These are phyloP conservation scores for Coriaria nepalensis DNA, from an alignment of 306 rosid genomes.

Conservation along the genomic window DNA sequence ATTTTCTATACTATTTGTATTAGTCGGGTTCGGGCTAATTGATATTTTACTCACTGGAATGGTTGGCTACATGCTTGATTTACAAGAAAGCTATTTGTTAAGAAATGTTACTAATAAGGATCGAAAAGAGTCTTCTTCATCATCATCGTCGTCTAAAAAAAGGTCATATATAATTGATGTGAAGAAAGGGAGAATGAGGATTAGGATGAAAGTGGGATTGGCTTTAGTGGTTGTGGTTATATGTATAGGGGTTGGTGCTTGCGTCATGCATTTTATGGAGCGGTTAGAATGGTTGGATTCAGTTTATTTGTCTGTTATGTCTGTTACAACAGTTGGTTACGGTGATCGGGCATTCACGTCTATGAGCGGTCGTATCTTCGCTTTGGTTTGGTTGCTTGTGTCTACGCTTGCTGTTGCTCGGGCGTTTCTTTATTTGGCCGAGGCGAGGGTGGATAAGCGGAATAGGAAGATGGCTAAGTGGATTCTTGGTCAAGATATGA, in stretches of 20 bases:
- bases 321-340: slow-evolving; percentile 91
- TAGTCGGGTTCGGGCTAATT: slow-evolving; percentile 87
- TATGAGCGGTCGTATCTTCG: slow-evolving; percentile 67
- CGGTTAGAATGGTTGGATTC: slow-evolving; percentile 80
- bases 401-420: slow-evolving; percentile 90
- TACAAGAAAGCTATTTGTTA: slow-evolving; percentile 72
- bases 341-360: slow-evolving; percentile 77
- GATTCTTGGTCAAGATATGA: slow-evolving; percentile 96
- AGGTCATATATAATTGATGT: slow-evolving; percentile 64
- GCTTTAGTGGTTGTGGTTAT: slow-evolving; percentile 84
- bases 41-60: slow-evolving; percentile 83
- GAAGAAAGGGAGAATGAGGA: slow-evolving; percentile 98
- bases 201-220: slow-evolving; percentile 88
- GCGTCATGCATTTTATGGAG: slow-evolving; percentile 80
- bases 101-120: slow-evolving; percentile 40
- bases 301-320: slow-evolving; percentile 92
- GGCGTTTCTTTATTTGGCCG: slow-evolving; percentile 83
- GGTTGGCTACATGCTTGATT: slow-evolving; percentile 86
- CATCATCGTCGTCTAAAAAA: not conserved
- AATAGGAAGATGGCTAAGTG: slow-evolving; percentile 91
- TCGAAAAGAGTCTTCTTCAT: slow-evolving; percentile 21
- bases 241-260: slow-evolving; percentile 73
- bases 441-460: slow-evolving; percentile 95
- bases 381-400: slow-evolving; percentile 87
- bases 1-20: slow-evolving; percentile 67